Evolutionary conservation across 169 alveolate genomes (phyloP), one percentile per base, ranked within the genome.

Genomic region (Eimeria maxima): DNA sequence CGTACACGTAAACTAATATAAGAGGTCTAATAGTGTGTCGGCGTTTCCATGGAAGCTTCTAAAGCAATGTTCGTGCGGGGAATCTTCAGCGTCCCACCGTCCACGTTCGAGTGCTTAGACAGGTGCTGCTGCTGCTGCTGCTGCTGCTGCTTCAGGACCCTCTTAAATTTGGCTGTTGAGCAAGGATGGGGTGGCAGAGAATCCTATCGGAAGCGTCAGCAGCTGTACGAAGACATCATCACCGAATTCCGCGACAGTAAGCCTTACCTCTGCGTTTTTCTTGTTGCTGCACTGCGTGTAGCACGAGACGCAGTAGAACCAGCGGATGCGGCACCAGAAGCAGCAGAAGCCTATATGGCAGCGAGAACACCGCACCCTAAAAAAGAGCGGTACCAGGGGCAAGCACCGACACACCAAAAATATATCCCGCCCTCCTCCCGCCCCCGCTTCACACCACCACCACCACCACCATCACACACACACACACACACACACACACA

Each of bases 141-240:
- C 89, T 50, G 69, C 38, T 83, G 74, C 50, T 47, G 91, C 74
- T 45, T 60, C 89, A 94, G 96, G 96, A 83, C 96, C 22, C 73
- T 94, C 13, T 38, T 83, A 67, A 83, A 80, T 18, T n/a, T 94
- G 63, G 96, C 96, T 14, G 94, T 94, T 69, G 96, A 93, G 88
- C 96, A 81, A 20, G 93, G 93, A 38, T 93, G 96, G 96, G 96
- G 96, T 2, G 96, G 93, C 11, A 90, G 96, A 4, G 96, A 78
- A 4, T 67, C 94, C 2, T 63, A 60, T 57, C 33, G 47, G 45
- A 80, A 81, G 92, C 96, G 96, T 14, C 94, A 93, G 45, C 71
- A 81, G 38, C 88, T 93, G 44, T 93, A 93, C 63, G 89, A 93
- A 76, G 86, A 81, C 67, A 13, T 93, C 63, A 11, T 93, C 4